A percentile compares a stretch with the other conserved stretches of the same genome.
Conservation (phyloP, 305 asterid genomes). For the Ilex paraguariensis region DNA sequence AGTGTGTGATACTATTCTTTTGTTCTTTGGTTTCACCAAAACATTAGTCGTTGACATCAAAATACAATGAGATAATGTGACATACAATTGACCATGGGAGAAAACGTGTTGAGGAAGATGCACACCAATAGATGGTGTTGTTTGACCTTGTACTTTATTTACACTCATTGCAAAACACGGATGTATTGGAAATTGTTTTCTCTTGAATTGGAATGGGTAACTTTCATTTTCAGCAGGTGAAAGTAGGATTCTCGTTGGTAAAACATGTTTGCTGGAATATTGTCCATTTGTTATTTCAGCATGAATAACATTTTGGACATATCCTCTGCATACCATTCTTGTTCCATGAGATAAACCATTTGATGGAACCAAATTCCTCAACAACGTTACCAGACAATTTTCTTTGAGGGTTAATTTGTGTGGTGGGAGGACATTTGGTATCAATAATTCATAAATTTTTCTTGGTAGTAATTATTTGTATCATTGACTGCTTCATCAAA, state of each 20-base stretch:
- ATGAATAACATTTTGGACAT: not conserved
- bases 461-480: not conserved
- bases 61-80: not conserved
- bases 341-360: not conserved
- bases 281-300: not conserved
- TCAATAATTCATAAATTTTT: too few species aligned
- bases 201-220: not conserved
- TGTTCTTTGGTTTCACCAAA: too few species aligned
- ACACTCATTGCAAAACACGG: conserved; percentile 3
- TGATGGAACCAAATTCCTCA: not conserved
- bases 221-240: conserved; percentile 1
- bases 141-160: not conserved
- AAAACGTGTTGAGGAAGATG: not conserved
- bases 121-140: not conserved
- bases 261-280: not conserved
- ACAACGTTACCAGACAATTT: not conserved
- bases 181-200: not conserved
- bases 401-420: not conserved
- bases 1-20: too few species aligned
- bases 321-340: conserved; percentile 3
- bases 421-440: not conserved
- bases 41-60: not conserved
- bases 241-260: not conserved
- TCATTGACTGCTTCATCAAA: not conserved
- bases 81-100: not conserved